Evolutionary conservation across 1,139 yeast genomes (phyloP).

Genomic region (Suhomyces chickasaworum): DNA sequence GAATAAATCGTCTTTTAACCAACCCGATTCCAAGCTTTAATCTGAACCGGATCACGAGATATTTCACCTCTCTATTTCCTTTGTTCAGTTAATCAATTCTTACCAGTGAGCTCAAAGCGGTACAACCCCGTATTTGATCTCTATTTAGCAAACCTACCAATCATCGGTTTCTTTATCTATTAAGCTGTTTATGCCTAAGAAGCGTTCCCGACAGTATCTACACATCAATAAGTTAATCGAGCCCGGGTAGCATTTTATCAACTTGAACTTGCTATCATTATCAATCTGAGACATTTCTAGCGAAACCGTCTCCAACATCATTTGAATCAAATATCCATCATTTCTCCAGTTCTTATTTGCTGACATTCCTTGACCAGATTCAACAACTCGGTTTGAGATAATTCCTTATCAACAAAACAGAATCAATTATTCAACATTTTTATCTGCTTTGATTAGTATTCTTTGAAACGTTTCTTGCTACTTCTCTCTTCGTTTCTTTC

Average conservation of each 20-base stretch:
- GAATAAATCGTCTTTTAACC: background rate
- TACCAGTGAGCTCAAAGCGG: conserved; percentile 3
- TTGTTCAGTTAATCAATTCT: background rate
- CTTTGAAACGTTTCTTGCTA: conserved; percentile 53
- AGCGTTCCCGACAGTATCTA: conserved; percentile 44
- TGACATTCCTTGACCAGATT: conserved; percentile 16
- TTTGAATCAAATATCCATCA: conserved; percentile 11
- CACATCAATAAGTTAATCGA: conserved; percentile 36
- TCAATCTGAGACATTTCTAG: conserved; percentile 11
- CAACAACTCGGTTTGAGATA: background rate
- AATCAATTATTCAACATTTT: background rate
- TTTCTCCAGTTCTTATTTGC: conserved; percentile 17
- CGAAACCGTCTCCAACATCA: conserved; percentile 9
- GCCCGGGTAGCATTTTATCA: conserved; percentile 48
- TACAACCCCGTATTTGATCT: conserved; percentile 3
- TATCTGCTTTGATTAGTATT: conserved; percentile 15
- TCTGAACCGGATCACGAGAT: background rate
- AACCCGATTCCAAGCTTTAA: background rate
- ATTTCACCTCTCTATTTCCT: background rate
- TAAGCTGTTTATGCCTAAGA: conserved; percentile 46
- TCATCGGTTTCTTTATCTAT: conserved; percentile 1
- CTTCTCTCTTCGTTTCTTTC: conserved; percentile 51
- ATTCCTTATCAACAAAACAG: background rate
- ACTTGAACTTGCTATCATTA: conserved; percentile 1
- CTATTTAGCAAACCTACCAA: background rate